Evolutionary conservation across 2,329 filamentous ascomycete species (phyloP).

Genomic region (Cytospora leucostoma): DNA sequence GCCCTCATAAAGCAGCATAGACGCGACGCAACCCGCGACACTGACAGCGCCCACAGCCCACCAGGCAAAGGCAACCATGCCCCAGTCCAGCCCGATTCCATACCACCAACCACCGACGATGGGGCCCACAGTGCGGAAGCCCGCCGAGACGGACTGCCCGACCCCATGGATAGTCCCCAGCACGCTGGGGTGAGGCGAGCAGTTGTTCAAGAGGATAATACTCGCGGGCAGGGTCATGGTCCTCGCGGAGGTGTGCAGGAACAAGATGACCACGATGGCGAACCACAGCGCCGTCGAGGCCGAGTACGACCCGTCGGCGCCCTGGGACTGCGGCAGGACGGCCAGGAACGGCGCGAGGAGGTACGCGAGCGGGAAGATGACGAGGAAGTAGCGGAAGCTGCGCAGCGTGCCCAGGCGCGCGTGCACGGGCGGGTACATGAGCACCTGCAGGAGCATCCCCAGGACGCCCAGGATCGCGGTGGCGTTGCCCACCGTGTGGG

Average conservation of each 20-base stretch:
- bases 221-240: constrained; percentile 66
- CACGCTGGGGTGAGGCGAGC: constrained; percentile 59
- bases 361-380: constrained; percentile 69
- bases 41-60: constrained; percentile 53
- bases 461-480: constrained; percentile 70
- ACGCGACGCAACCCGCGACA: constrained; percentile 57
- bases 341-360: constrained; percentile 67
- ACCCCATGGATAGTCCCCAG: constrained; percentile 59
- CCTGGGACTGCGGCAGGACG: constrained; percentile 50
- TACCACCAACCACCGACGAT: constrained; percentile 53
- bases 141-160: constrained; percentile 52
- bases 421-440: constrained; percentile 68
- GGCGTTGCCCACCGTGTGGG: constrained; percentile 66
- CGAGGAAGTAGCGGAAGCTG: constrained; percentile 65
- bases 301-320: constrained; percentile 20
- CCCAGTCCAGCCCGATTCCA: constrained; percentile 47
- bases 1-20: constrained; percentile 65
- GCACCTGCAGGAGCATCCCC: constrained; percentile 68
- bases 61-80: constrained; percentile 50
- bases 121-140: constrained; percentile 53
- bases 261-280: constrained; percentile 61
- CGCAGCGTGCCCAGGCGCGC: constrained; percentile 64
- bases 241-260: constrained; percentile 70
- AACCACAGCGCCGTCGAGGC: constrained; percentile 47
- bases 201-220: constrained; percentile 63